Base-by-base conservation (phyloP, 441 rosid genomes). In the Adansonia grandidieri region DNA sequence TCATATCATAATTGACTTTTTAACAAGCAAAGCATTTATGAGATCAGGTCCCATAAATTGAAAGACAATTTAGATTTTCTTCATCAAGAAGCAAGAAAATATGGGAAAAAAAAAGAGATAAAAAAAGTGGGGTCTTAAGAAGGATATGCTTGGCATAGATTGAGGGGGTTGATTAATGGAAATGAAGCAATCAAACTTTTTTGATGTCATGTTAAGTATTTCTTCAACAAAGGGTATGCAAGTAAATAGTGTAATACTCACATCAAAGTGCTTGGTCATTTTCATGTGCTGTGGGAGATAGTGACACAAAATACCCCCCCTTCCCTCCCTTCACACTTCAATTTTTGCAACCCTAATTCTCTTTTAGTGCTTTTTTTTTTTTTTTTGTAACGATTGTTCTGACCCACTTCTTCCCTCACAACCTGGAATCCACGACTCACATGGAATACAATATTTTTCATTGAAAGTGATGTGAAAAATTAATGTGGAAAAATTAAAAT, bases 401-500 rank as follows among this genome's bases (percentile, higher is more conserved):
- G 53, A 60, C 73, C 56, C 79, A 76, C 75, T 6, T 7, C 32
- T 20, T 4, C 66, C 10, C 56, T 57, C 74, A 47, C 80, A 60
- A 61, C 71, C 71, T 71, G 71, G 80, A 78, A 71, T 71, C 76
- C 76, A 78, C 76, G 17, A 24, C 51, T 63, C 67, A 40, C 51
- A 10, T 64, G 71, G 70, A 54, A 24, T 9, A 14, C 71, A 75
- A 45, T 48, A 45, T 2, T 47, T 48, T 24, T 51, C 32, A 40
- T 51, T 73, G 48, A 73, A 73, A 19, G 24, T 4, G 58, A 69
- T 48, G 57, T 48, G 57, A 20, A 47, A 70, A 48, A 28, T 28
- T 45, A 15, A 67, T 17, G 62, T 37, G 2, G 51, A 54, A 28
- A 62, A 13, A 28, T 28, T 28, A 28, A 28, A 28, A 28, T 28